phyloP scores from a whole-genome alignment of 495 filamentous ascomycete genomes.

The Cercophora scortea region DNA sequence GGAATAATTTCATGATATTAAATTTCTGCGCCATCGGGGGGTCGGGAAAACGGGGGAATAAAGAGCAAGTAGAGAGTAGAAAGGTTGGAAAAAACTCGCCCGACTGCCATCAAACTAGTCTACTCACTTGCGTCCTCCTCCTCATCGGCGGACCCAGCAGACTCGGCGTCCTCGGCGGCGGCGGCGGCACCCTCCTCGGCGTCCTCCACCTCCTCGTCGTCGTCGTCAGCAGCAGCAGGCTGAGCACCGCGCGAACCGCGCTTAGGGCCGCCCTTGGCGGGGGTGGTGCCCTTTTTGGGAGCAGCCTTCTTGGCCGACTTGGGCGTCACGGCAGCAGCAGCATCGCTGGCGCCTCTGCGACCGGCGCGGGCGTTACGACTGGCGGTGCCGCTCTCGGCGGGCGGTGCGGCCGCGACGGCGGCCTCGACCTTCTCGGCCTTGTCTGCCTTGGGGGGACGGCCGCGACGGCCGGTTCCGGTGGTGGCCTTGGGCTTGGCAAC shows the following conservation, averaged over 20 bases:
- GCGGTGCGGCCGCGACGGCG: constrained; percentile 1
- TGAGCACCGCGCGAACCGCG: constrained; percentile 6
- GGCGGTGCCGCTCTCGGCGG: not conserved
- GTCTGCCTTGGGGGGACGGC: constrained; percentile 26
- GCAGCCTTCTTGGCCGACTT: constrained; percentile 6
- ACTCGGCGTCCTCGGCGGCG: constrained; percentile 13
- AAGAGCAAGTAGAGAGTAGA: not conserved
- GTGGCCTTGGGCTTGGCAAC: constrained; percentile 4
- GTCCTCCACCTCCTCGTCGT: constrained; percentile 13
- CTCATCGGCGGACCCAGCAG: constrained; percentile 9
- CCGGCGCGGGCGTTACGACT: not conserved
- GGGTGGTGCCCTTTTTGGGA: constrained; percentile 11
- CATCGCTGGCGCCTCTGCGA: not conserved
- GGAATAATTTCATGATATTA: not conserved
- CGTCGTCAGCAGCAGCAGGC: constrained; percentile 14
- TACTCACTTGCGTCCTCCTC: constrained; percentile 14
- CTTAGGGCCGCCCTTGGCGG: constrained; percentile 21
- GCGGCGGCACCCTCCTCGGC: constrained; percentile 2
- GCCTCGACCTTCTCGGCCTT: constrained; percentile 2
- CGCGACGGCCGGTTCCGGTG: constrained; percentile 20
- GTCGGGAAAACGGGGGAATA: not conserved
- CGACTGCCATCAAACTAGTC: not conserved
- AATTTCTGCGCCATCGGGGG: not conserved
- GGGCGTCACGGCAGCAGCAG: not conserved
- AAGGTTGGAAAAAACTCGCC: not conserved